These are phyloP conservation scores for Apiospora malaysiana DNA, from an alignment of 2,329 filamentous ascomycete species.

Conservation along the genomic window DNA sequence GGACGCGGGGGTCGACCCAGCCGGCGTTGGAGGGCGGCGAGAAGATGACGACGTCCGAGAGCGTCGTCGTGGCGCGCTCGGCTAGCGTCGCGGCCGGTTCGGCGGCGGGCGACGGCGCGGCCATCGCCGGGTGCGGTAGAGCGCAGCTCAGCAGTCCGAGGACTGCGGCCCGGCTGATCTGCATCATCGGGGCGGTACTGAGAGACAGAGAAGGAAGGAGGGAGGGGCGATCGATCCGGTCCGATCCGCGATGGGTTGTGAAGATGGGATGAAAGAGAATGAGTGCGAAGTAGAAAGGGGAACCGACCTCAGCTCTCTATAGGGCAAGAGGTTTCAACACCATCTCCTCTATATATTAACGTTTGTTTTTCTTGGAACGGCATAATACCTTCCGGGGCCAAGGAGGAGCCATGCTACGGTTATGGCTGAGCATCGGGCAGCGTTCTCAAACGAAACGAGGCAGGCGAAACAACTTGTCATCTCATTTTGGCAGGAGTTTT, in stretches of 20 bases:
- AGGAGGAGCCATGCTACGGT: too few species aligned
- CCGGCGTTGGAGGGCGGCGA: slow-evolving; percentile 44
- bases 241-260: background rate
- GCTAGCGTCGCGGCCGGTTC: background rate
- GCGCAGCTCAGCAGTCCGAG: slow-evolving; percentile 15
- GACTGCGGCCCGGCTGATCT: slow-evolving; percentile 22
- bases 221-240: too few species aligned
- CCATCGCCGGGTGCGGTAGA: slow-evolving; percentile 3
- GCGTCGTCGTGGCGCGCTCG: slow-evolving; percentile 20
- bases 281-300: background rate
- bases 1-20: slow-evolving; percentile 49
- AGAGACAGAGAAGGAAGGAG: background rate
- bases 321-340: background rate
- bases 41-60: slow-evolving; percentile 44
- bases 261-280: background rate
- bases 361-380: background rate
- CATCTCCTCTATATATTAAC: background rate
- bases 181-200: slow-evolving; percentile 20
- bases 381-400: background rate
- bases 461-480: background rate
- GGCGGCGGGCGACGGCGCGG: background rate
- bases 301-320: background rate
- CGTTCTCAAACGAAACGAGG: background rate
- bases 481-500: background rate
- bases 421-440: background rate